phyloP scores from a whole-genome alignment of 2,329 filamentous ascomycete genomes.

The Fusarium denticulatum region DNA sequence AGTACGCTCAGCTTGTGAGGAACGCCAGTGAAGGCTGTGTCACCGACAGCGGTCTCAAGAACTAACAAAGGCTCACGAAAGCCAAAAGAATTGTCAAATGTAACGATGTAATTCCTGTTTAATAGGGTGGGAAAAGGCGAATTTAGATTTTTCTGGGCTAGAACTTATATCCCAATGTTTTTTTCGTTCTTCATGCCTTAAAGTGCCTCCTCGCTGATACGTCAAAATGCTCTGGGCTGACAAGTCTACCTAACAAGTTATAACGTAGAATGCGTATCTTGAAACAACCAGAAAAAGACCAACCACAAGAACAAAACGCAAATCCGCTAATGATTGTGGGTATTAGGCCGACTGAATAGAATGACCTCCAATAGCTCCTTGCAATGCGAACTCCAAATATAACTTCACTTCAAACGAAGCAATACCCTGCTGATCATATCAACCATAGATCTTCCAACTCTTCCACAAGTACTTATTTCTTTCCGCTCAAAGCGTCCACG shows the following conservation, averaged over 20 bases:
- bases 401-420: constrained; percentile 1
- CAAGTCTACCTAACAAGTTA: constrained; percentile 23
- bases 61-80: constrained; percentile 22
- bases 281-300: neutral
- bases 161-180: constrained; percentile 28
- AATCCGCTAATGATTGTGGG: constrained; percentile 20
- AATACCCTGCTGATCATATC: neutral
- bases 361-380: constrained; percentile 35
- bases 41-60: constrained; percentile 56
- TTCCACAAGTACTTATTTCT: constrained; percentile 35
- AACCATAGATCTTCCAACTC: neutral
- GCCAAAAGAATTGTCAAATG: constrained; percentile 13
- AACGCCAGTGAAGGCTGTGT: constrained; percentile 69
- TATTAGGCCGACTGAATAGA: constrained; percentile 17
- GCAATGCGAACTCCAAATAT: constrained; percentile 37
- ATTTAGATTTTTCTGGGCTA: constrained; percentile 37
- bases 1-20: constrained; percentile 71
- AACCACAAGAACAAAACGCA: neutral
- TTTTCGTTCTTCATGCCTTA: constrained; percentile 2
- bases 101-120: constrained; percentile 40
- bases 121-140: constrained; percentile 44
- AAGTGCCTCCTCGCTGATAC: neutral
- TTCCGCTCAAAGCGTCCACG: constrained; percentile 70
- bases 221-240: constrained; percentile 1
- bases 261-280: neutral